These are phyloP conservation scores for Cladophialophora immunda DNA, from an alignment of 2,329 filamentous ascomycete species.

Conservation along the genomic window DNA sequence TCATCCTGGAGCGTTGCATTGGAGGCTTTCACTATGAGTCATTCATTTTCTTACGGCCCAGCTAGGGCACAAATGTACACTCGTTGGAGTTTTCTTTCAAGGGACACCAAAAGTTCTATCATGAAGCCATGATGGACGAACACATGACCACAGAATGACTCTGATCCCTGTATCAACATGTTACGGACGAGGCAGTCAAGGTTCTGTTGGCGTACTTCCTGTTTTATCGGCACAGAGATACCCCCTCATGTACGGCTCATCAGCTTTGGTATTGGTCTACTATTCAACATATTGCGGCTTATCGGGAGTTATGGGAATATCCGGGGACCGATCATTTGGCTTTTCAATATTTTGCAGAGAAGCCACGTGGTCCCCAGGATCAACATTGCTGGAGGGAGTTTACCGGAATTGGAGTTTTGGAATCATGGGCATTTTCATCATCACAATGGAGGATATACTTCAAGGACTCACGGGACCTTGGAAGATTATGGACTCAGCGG, in stretches of 20 bases:
- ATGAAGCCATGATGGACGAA: slow-evolving; percentile 29
- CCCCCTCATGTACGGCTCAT: slow-evolving; percentile 15
- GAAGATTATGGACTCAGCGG: slow-evolving; percentile 10
- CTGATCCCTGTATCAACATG: slow-evolving; percentile 27
- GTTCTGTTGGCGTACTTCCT: slow-evolving; percentile 14
- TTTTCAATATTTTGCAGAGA: slow-evolving; percentile 1
- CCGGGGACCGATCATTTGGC: neutral
- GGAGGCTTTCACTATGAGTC: slow-evolving; percentile 27
- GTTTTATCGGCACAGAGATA: slow-evolving; percentile 21
- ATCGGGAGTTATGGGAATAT: neutral
- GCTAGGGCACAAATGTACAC: slow-evolving; percentile 15
- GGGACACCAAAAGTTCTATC: slow-evolving; percentile 25
- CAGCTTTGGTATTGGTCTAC: neutral
- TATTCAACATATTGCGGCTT: slow-evolving; percentile 1
- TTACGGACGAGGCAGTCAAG: slow-evolving; percentile 14
- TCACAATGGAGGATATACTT: slow-evolving; percentile 5
- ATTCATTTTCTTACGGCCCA: slow-evolving; percentile 15
- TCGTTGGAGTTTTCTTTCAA: slow-evolving; percentile 25
- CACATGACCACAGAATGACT: slow-evolving; percentile 26
- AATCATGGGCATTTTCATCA: neutral
- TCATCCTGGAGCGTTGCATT: slow-evolving; percentile 17
- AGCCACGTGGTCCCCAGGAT: slow-evolving; percentile 2
- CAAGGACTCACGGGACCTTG: neutral
- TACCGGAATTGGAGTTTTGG: neutral
- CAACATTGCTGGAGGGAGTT: slow-evolving; percentile 7